These are phyloP conservation scores for Gossypium mustelinum DNA, from an alignment of 345 rosid species.

Conservation along the genomic window DNA sequence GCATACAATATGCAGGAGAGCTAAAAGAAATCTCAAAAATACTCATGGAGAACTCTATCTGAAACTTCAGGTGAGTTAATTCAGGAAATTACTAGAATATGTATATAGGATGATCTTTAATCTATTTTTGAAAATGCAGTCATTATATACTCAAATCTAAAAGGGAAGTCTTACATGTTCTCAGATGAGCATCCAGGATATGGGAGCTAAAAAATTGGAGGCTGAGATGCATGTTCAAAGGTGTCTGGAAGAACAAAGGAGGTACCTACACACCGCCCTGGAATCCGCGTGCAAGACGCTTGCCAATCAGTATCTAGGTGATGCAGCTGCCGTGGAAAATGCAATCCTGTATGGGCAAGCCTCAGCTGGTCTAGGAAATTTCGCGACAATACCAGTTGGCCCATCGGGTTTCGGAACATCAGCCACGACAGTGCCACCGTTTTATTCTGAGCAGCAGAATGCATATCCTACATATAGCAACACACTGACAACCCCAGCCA, in stretches of 20 bases:
- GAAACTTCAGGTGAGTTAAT: constrained; percentile 18
- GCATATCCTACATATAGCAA: neutral
- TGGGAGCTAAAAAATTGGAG: neutral
- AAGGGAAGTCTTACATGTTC: constrained; percentile 1
- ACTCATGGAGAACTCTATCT: neutral
- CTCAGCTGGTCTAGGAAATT: neutral
- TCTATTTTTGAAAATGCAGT: neutral
- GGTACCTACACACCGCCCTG: neutral
- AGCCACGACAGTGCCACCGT: neutral
- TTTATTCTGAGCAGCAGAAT: constrained; percentile 12
- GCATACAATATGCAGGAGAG: neutral
- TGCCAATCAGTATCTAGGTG: neutral
- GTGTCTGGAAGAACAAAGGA: constrained; percentile 18
- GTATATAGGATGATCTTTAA: neutral
- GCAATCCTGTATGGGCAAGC: neutral
- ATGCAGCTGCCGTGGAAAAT: neutral
- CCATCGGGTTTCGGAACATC: neutral
- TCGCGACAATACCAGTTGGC: neutral
- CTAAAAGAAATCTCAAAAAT: neutral
- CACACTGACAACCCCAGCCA: neutral
- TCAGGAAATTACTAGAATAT: neutral
- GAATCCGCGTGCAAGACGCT: neutral
- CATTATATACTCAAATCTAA: neutral
- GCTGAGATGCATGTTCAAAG: constrained; percentile 2
- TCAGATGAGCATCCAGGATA: neutral